phyloP scores from a whole-genome alignment of 164 flowering plant species.

The Vitis cinerea region DNA sequence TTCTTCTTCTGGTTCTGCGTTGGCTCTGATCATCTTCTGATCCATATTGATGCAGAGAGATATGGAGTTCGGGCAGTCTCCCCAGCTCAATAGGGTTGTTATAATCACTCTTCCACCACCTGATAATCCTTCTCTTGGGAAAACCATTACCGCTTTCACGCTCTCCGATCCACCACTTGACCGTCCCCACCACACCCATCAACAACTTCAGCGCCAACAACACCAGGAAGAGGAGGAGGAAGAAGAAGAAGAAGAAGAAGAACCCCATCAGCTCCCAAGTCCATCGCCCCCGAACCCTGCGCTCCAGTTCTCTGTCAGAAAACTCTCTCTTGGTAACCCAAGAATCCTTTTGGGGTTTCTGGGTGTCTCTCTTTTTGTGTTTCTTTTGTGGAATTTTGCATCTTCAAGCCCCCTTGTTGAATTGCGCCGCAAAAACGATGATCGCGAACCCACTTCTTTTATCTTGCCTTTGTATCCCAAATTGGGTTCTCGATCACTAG shows the following conservation, averaged over 20 bases:
- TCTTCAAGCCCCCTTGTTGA: constrained; percentile 25
- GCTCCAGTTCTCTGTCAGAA: constrained; percentile 12
- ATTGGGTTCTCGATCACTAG: constrained; percentile 3
- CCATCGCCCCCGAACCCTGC: neutral
- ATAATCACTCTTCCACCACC: constrained; percentile 76
- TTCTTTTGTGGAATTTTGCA: constrained; percentile 23
- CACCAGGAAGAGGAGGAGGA: constrained; percentile 3
- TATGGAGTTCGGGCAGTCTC: constrained; percentile 23
- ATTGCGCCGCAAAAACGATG: constrained; percentile 25
- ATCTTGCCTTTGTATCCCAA: constrained; percentile 58
- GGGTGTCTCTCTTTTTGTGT: constrained; percentile 39
- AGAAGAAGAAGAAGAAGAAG: neutral
- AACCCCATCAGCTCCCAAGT: constrained; percentile 6
- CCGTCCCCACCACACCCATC: constrained; percentile 6
- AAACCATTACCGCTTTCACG: constrained; percentile 69
- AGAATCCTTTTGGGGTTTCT: constrained; percentile 32
- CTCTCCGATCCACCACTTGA: constrained; percentile 29
- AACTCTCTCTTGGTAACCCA: constrained; percentile 16
- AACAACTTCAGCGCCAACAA: constrained; percentile 5
- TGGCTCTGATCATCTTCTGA: too few relatives aligned
- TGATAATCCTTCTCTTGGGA: constrained; percentile 70
- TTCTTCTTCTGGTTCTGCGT: neutral
- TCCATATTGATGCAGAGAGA: neutral
- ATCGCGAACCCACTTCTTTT: constrained; percentile 30
- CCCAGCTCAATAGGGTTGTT: constrained; percentile 47